Evolutionary conservation across 192 early-diverging fungal species (phyloP).

Genomic region (Haplosporangium gracile): DNA sequence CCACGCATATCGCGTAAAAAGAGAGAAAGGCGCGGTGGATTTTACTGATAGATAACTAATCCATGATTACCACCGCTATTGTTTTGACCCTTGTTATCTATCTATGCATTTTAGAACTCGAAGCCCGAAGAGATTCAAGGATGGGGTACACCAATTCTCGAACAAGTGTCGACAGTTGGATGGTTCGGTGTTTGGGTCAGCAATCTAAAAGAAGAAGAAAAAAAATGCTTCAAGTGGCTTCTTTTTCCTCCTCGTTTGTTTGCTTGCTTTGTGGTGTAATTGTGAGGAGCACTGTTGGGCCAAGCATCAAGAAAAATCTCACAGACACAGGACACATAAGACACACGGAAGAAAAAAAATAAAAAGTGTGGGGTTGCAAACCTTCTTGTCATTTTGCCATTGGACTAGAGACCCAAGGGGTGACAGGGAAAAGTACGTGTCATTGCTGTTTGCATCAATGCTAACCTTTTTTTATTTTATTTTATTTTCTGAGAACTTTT

Average conservation of each 20-base stretch:
- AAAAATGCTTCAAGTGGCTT: background rate
- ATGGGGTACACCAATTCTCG: conserved; percentile 57
- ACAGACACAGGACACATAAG: background rate
- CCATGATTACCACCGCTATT: no score
- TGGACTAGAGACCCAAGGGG: background rate
- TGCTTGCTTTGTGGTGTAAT: background rate
- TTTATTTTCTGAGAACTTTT: background rate
- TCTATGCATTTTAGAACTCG: conserved; percentile 48
- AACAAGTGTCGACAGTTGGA: conserved; percentile 63
- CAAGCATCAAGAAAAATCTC: background rate
- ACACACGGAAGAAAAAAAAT: background rate
- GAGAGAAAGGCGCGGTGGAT: no score
- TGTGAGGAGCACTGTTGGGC: background rate
- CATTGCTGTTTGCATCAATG: background rate
- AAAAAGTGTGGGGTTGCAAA: conserved; percentile 6
- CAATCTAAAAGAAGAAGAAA: conserved; percentile 15
- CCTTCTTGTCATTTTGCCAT: background rate
- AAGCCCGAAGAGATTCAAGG: conserved; percentile 61
- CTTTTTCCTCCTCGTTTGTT: background rate
- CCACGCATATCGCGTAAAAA: no score
- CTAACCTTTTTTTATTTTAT: background rate
- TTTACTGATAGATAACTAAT: background rate
- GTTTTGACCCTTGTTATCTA: background rate
- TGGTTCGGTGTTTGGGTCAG: conserved; percentile 58
- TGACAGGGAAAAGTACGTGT: background rate